Evolutionary conservation across 2,329 filamentous ascomycete species (phyloP).

Genomic region (Nigrospora sphaerica): DNA sequence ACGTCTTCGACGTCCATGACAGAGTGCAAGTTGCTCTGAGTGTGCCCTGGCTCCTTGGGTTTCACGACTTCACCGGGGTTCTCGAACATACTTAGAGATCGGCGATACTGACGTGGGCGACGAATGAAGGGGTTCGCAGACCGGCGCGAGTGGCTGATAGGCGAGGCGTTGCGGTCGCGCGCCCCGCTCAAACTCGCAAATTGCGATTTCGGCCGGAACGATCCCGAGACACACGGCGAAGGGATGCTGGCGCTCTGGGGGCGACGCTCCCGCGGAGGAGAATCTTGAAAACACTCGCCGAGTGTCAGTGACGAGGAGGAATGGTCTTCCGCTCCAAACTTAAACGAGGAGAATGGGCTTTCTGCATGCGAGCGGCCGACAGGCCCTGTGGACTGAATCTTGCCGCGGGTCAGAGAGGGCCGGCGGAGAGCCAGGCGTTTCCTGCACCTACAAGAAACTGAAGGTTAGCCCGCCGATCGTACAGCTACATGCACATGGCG

Average conservation of each 20-base stretch:
- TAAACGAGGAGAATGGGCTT: slow-evolving; percentile 64
- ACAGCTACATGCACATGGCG: background rate
- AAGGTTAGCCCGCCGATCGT: slow-evolving; percentile 12
- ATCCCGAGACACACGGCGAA: slow-evolving; percentile 45
- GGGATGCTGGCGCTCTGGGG: slow-evolving; percentile 55
- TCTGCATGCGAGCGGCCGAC: slow-evolving; percentile 56
- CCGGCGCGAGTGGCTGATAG: slow-evolving; percentile 61
- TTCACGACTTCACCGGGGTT: slow-evolving; percentile 82
- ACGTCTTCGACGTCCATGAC: slow-evolving; percentile 80
- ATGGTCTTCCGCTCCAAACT: slow-evolving; percentile 52
- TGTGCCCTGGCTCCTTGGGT: slow-evolving; percentile 53
- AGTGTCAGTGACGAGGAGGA: slow-evolving; percentile 58
- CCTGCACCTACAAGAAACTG: slow-evolving; percentile 43
- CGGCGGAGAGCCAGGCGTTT: slow-evolving; percentile 60
- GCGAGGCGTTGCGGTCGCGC: slow-evolving; percentile 68
- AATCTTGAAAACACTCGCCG: slow-evolving; percentile 74
- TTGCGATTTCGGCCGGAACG: slow-evolving; percentile 57
- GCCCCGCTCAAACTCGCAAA: slow-evolving; percentile 54
- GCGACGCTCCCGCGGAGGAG: slow-evolving; percentile 65
- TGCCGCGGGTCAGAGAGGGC: slow-evolving; percentile 67
- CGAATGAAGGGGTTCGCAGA: slow-evolving; percentile 64
- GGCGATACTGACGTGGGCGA: slow-evolving; percentile 80
- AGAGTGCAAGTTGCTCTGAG: slow-evolving; percentile 55
- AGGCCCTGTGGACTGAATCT: slow-evolving; percentile 64
- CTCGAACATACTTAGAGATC: slow-evolving; percentile 98